phyloP scores from a whole-genome alignment of 225 moss, liverwort and hornwort species.

The Ulota crispa region DNA sequence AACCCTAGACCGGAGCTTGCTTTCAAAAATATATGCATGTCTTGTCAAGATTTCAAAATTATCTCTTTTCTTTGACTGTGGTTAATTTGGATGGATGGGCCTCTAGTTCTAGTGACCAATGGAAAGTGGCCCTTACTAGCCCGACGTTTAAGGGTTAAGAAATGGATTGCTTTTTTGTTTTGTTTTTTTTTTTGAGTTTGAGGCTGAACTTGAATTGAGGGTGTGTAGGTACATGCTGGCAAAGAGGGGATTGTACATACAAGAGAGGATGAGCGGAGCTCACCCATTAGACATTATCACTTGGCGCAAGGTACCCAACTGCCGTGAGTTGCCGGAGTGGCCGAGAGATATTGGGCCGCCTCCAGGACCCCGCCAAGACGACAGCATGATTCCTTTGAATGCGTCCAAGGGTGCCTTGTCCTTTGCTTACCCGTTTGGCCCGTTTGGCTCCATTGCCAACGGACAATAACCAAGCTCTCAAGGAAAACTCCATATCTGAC shows the following conservation, averaged over 20 bases:
- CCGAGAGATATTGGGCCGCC: constrained; percentile 36
- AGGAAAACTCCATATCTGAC: no score
- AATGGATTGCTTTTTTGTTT: no score
- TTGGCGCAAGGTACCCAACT: constrained; percentile 37
- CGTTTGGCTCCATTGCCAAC: constrained; percentile 29
- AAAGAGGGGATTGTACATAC: constrained; percentile 38
- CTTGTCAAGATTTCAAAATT: no score
- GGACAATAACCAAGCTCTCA: neutral
- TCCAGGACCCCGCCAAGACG: constrained; percentile 5
- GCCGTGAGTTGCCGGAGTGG: constrained; percentile 28
- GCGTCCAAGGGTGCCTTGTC: constrained; percentile 48
- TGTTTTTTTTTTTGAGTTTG: no score
- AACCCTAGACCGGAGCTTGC: no score
- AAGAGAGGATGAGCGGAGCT: constrained; percentile 51
- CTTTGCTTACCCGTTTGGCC: constrained; percentile 39
- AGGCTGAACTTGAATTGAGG: neutral
- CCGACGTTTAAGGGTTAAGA: no score
- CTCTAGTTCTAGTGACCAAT: no score
- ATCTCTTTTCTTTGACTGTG: no score
- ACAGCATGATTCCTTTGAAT: constrained; percentile 23
- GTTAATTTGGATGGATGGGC: no score
- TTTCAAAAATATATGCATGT: no score
- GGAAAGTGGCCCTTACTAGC: no score
- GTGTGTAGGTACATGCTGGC: constrained; percentile 33
- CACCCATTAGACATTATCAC: constrained; percentile 46